phyloP scores from a whole-genome alignment of 345 rosid species.

The Eucalyptus globulus region DNA sequence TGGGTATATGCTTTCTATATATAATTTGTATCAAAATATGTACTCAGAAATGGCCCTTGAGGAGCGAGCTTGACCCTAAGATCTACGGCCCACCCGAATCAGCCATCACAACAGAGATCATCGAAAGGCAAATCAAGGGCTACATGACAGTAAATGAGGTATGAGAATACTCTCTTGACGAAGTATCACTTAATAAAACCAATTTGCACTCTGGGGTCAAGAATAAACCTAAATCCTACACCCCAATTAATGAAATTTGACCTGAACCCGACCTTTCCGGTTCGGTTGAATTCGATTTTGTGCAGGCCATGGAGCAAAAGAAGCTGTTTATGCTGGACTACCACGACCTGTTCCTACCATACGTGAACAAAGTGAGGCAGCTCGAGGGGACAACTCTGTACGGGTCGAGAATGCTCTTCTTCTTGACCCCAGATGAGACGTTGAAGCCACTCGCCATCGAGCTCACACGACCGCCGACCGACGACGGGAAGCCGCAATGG shows the following conservation, averaged over 20 bases:
- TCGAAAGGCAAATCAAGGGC: conserved; percentile 46
- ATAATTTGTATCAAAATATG: neutral
- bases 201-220: neutral
- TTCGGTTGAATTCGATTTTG: no score
- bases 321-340: no score
- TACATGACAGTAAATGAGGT: conserved; percentile 42
- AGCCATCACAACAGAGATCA: conserved; percentile 43
- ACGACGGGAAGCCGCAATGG: no score
- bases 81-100: conserved; percentile 60
- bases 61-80: conserved; percentile 55
- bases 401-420: no score
- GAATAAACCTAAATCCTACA: neutral
- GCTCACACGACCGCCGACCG: no score
- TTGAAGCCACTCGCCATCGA: no score
- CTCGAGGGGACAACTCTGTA: no score
- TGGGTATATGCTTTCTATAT: neutral
- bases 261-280: no score
- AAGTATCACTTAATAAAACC: neutral
- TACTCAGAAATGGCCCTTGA: conserved; percentile 76
- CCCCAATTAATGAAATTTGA: neutral
- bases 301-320: no score
- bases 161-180: neutral
- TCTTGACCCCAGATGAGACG: no score
- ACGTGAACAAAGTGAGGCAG: no score
- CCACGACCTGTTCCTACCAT: no score